These are phyloP conservation scores for Excoecaria agallocha DNA, from an alignment of 345 rosid genomes.

Conservation along the genomic window DNA sequence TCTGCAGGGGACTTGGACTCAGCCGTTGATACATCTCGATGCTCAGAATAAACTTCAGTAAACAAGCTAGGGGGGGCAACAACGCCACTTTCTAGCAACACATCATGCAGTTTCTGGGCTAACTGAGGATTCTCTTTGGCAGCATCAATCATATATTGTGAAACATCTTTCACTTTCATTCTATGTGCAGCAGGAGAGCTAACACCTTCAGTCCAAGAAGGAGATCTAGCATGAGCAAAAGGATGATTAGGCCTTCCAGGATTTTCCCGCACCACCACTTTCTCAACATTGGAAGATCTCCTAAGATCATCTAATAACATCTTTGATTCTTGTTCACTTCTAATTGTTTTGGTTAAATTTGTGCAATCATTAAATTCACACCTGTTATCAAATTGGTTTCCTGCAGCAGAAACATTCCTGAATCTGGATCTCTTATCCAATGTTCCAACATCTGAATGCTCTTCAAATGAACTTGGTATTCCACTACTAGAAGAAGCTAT, in stretches of 20 bases:
- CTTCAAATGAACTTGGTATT: constrained; percentile 60
- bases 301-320: constrained; percentile 28
- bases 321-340: constrained; percentile 40
- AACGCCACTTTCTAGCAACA: constrained; percentile 89
- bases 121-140: constrained; percentile 91
- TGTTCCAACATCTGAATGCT: constrained; percentile 54
- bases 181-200: constrained; percentile 75
- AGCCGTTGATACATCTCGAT: constrained; percentile 38
- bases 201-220: constrained; percentile 98
- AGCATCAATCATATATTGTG: constrained; percentile 90
- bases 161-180: constrained; percentile 95
- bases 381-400: constrained; percentile 43
- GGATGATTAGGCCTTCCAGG: constrained; percentile 50
- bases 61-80: constrained; percentile 83
- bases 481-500: constrained; percentile 68
- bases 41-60: constrained; percentile 57
- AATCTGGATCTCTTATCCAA: constrained; percentile 46
- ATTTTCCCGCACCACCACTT: constrained; percentile 31
- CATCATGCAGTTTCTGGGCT: constrained; percentile 90
- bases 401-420: constrained; percentile 32
- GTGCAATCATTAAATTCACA: constrained; percentile 30
- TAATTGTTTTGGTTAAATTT: constrained; percentile 23
- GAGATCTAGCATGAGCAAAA: constrained; percentile 65
- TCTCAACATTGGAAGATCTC: constrained; percentile 32
- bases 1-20: constrained; percentile 44